Base-by-base conservation (phyloP, 768 basidiomycete species). In the Tylopilus balloui region DNA sequence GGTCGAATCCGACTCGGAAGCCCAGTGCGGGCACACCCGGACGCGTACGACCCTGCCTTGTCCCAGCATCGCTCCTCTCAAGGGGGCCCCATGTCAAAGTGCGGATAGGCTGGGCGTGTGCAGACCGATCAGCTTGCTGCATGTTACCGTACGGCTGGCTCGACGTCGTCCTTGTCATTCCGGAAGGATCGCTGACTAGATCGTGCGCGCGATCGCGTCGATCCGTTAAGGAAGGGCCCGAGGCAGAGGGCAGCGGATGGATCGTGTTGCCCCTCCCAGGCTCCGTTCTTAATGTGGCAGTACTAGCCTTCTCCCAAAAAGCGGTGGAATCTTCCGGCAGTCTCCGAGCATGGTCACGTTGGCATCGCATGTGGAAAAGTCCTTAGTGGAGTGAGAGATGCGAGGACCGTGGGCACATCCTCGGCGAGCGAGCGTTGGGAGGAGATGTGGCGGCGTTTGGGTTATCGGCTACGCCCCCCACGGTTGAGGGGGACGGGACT, bases 101-200 rank as follows among this genome's bases (percentile, higher is more conserved):
- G 25, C 11, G 40, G 23, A 24, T 59, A 29, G 65, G 8, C 73
- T 73, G 4, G 65, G n/a, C n/a, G n/a, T 64, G 15, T 71, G 57
- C 15, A 64, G 61, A 13, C 51, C 54, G 28, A 81, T 69, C 23
- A 73, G 62, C 45, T n/a, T 78, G 64, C 1, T 78, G 75, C 81
- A 84, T 84, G 39, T 69, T 76, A 31, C 73, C 66, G n/a, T 71
- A 52, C 10, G n/a, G 72, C 59, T 19, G 73, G 76, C 81, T 85
- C 83, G 59, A 83, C 67, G 58, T 84, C 83, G 70, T 83, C n/a
- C n/a, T n/a, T n/a, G n/a, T n/a, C n/a, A 84, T 14, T 70, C 69
- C 7, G 83, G 82, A 23, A 84, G 54, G 3, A 57, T 59, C 3
- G 73, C 68, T n/a, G n/a, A n/a, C n/a, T 29, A 79, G 62, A 39